Base-by-base conservation (phyloP, 495 filamentous ascomycete species). In the Penicillium pancosmium region DNA sequence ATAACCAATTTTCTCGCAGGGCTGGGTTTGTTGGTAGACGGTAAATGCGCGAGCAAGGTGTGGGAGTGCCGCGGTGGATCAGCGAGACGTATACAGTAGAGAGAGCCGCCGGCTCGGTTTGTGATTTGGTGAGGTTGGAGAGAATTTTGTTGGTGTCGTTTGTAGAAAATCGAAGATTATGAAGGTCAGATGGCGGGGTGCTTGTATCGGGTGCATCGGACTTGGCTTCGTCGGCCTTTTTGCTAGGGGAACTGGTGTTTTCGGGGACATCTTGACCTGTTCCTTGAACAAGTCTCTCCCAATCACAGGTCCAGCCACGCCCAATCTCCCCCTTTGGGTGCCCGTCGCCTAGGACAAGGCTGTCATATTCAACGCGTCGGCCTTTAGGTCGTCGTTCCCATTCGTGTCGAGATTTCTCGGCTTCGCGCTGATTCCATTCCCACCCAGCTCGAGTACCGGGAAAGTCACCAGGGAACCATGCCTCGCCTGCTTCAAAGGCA, bases 401-500 rank as follows among this genome's bases (percentile, higher is more conserved):
- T 16, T 84, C 81, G 36, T 73, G 68, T 64, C 83, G 84, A 49
- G 88, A 78, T 61, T 76, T 81, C 33, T 68, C 68, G 9, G 89
- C 80, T 70, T 93, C 84, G 40, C 82, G 77, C 25, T 85, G 63
- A 69, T 91, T 87, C 90, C 92, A 96, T 25, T 77, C 78, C 73
- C 84, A 85, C 1, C 94, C 94, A 1, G 92, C 92, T 18, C 80
- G 78, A 0, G 91, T 96, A 2, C 90, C 91, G 0, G 91, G 92
- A 56, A 85, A 92, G 71, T 98, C 94, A 23, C 84, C 91, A 0
- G 94, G 94, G 69, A 97, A 98, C 86, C 88, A 95, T 11, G 90
- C 84, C 33, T 78, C 76, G 1, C 84, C 85, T n/a, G 84, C 81
- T 70, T 97, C 92, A 67, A 96, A 97, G 9, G 85, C 77, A 35